Conservation (phyloP, 805 yeast genomes). For the Jamesozyma spencerorum region DNA sequence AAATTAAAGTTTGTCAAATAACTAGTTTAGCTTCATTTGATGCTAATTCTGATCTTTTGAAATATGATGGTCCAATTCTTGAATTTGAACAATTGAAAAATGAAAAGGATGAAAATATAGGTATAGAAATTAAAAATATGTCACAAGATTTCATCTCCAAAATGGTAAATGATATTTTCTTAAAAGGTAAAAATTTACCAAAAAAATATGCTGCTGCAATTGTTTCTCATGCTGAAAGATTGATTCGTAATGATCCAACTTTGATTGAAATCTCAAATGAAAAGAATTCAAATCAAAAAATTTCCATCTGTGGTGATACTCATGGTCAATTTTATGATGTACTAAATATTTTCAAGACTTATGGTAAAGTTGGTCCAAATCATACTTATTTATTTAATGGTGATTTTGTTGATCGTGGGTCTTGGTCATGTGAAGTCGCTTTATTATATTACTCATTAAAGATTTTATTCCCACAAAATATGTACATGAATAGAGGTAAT, state of each 20-base stretch:
- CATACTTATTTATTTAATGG: slow-evolving; percentile 89
- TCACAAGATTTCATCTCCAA: slow-evolving; percentile 46
- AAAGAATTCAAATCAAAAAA: slow-evolving; percentile 25
- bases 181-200: slow-evolving; percentile 65
- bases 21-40: slow-evolving; percentile 23
- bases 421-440: slow-evolving; percentile 97
- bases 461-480: slow-evolving; percentile 56
- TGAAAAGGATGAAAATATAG: slow-evolving; percentile 20
- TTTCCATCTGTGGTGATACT: slow-evolving; percentile 94
- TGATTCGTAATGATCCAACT: slow-evolving; percentile 59
- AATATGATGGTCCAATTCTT: slow-evolving; percentile 24
- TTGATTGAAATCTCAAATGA: slow-evolving; percentile 56
- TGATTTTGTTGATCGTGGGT: slow-evolving; percentile 95
- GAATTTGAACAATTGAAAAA: slow-evolving; percentile 23
- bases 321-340: slow-evolving; percentile 95
- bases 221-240: slow-evolving; percentile 55
- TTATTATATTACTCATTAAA: slow-evolving; percentile 68
- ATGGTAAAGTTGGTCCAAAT: slow-evolving; percentile 52
- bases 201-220: slow-evolving; percentile 77
- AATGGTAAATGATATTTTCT: slow-evolving; percentile 59
- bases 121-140: slow-evolving; percentile 34
- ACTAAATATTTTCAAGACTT: slow-evolving; percentile 62
- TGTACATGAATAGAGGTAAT: slow-evolving; percentile 85
- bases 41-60: slow-evolving; percentile 25
- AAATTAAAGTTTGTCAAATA: slow-evolving; percentile 22